Base-by-base conservation (phyloP, 768 basidiomycete species). In the Xerocomellus dryophilus region DNA sequence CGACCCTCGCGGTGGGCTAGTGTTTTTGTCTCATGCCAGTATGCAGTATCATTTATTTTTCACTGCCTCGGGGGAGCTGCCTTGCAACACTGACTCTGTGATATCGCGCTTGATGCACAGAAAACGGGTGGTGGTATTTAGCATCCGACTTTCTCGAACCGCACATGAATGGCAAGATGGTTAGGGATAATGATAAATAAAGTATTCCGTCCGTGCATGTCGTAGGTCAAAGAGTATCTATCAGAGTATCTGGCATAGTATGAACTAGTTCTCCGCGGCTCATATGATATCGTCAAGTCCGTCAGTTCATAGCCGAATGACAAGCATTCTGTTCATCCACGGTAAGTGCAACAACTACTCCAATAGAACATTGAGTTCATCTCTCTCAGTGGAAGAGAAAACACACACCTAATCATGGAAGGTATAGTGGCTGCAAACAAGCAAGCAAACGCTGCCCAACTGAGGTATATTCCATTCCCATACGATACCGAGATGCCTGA, bases 271-370 rank as follows among this genome's bases (percentile, higher is more conserved):
- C 47, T 32, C 21, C 50, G 29, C 20, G 35, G 35, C 7, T 55
- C 56, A 41, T 58, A 18, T 58, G 27, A 56, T 54, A 45, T 61
- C 61, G n/a, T 67, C 47, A 50, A 51, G 59, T 52, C 54, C 50
- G 53, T 58, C 47, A 49, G 31, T 11, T 48, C 53, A 40, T 58
- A 40, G 31, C 57, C n/a, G 58, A 61, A 66, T 70, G 66, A 15
- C 65, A 55, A 57, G 63, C 71, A 72, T 61, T 55, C 50, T 49
- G 36, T 45, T 74, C 64, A 88, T 72, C 88, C 85, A 58, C 88
- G 83, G 73, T 78, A 91, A 50, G 90, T 91, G 72, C 87, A 90
- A 63, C 88, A 91, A 60, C 89, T 91, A 58, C n/a, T 27, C 42
- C 38, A 25, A 58, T 6, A 18, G n/a, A 29, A 45, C 20, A 11